Base-by-base conservation (phyloP, 805 yeast species). In the Candida incommunis region DNA sequence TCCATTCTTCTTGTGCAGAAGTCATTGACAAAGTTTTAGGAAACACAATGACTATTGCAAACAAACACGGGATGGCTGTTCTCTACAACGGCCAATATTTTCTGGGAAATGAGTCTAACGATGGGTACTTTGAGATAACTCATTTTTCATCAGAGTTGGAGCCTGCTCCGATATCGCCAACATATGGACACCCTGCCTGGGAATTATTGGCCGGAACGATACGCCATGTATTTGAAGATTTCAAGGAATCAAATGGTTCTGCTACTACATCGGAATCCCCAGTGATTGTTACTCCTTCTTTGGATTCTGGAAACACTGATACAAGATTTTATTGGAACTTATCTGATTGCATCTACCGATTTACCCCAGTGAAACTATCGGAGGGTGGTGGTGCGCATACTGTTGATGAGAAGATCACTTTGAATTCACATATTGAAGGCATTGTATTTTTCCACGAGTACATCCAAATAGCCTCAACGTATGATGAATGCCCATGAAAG, bases 241-340 rank as follows among this genome's bases (percentile, higher is more conserved):
- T 52, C 57, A 48, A 41, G 15, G 29, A 40, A 11, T n/a, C n/a
- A n/a, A n/a, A n/a, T n/a, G n/a, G n/a, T n/a, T n/a, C n/a, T n/a
- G 45, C 48, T 7, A 29, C 23, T 15, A 21, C 27, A 22, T 54
- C 67, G 45, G 66, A 69, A 44, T 55, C 50, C 3, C 55, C 60
- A 13, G 52, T 64, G 20, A 50, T 74, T 37, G 68, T 74, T n/a
- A 67, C 79, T 3, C 83, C 85, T 2, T 66, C 70, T 29, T 59
- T 80, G 41, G 72, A 75, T 71, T 66, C 80, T 2, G 86, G 78
- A 20, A 80, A 80, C 61, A 80, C 86, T 5, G 86, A 80, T 53
- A 80, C 86, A 2, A 66, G 68, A 47, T 67, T 71, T 52, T 80
- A 76, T 56, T 78, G 84, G 84, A 60, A 64, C 34, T 63, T 80